Evolutionary conservation across 1,139 yeast species (phyloP), one percentile per base, ranked within the genome.

Genomic region (Hansenula lynferdii): DNA sequence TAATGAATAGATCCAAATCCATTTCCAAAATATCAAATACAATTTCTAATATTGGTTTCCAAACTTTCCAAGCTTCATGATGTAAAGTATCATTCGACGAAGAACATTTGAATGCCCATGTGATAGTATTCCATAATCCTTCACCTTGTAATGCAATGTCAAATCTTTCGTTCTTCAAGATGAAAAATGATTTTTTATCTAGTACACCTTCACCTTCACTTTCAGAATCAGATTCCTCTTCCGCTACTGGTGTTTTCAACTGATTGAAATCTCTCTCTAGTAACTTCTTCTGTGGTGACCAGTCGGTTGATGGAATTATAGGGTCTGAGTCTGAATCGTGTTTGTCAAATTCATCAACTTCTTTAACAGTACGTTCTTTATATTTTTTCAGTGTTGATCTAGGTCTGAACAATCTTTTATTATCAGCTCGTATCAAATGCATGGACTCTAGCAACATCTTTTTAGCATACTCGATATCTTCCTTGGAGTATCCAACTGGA

Each of bases 211-310:
- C 37, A 8, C 35, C 44, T 14, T 38, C 42, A 9, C 40, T 42
- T 12, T 30, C 31, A 6, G 21, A 16, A 3, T 28, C 28, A 7
- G 9, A 17, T 2, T 29, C n/a, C 3, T 28, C 12, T 3, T 28
- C 30, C 6, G 25, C 30, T 0, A 27, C 37, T 5, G 28, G 7
- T 2, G 18, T 21, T 5, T 33, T 26, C 11, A 38, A 8, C 11
- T 23, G 28, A 4, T 28, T 29, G 8, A 48, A 19, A 7, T 38
- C 40, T 37, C 35, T 31, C n/a, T 44, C 44, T 2, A 53, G 26
- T 12, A 37, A 40, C 15, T 37, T 43, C 36, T 44, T 51, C 35
- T 49, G 50, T 15, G 57, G 57, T 10, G 57, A 53, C 38, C 41
- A 35, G 4, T 45, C 25, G 16, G 12, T 11, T 29, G 25, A 11